phyloP scores from a whole-genome alignment of 1,284 basidiomycete genomes.

The Rhizoctonia solani region DNA sequence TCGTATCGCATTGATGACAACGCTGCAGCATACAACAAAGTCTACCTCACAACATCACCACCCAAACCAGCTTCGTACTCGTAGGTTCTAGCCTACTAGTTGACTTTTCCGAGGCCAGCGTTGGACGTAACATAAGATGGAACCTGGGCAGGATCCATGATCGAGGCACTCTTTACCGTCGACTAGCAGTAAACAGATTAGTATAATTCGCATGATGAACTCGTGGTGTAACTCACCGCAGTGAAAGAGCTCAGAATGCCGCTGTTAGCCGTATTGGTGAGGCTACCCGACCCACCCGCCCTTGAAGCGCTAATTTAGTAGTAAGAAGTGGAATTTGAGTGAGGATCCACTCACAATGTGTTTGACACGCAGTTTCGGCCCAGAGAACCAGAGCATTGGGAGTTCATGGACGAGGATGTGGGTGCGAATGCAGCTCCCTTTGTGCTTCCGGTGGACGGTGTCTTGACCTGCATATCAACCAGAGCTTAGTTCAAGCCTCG shows the following conservation, averaged over 20 bases:
- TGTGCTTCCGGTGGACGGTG: background rate
- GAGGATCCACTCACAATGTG: background rate
- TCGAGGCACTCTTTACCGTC: constrained; percentile 8
- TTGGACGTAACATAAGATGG: constrained; percentile 10
- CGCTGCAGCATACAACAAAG: too few relatives aligned
- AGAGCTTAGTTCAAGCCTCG: background rate
- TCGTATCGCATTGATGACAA: too few relatives aligned
- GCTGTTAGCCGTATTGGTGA: background rate
- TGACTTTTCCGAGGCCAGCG: constrained; percentile 22
- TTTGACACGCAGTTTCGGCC: background rate
- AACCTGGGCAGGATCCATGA: constrained; percentile 24
- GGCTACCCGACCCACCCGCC: background rate
- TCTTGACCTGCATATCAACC: background rate
- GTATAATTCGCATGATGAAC: background rate
- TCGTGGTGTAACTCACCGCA: background rate
- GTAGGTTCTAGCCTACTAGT: too few relatives aligned
- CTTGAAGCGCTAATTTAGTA: constrained; percentile 41
- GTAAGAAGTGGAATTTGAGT: background rate
- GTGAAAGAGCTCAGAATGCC: background rate
- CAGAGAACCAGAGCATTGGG: background rate
- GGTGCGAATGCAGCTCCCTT: background rate
- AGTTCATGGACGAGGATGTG: background rate
- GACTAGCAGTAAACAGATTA: constrained; percentile 42
- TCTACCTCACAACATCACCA: too few relatives aligned
- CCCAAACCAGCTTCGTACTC: too few relatives aligned